Evolutionary conservation across 2,329 filamentous ascomycete genomes (phyloP).

Genomic region (Xylariales sp.): DNA sequence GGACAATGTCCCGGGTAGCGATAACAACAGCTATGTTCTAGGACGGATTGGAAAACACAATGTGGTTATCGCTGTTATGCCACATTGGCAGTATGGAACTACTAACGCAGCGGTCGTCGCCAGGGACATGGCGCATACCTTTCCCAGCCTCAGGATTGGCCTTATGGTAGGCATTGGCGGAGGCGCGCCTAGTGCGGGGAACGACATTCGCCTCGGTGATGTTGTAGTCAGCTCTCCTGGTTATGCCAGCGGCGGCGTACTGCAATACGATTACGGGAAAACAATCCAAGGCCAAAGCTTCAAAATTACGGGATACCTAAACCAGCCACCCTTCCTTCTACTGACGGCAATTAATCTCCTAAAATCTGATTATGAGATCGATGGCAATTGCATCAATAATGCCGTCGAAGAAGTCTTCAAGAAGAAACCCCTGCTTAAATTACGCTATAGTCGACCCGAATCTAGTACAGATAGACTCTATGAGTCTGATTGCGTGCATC

Average conservation of each 20-base stretch:
- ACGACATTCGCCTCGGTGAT: constrained; percentile 21
- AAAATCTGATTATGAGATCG: no score
- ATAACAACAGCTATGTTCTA: no score
- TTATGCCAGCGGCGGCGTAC: neutral
- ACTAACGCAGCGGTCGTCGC: no score
- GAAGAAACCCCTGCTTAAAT: no score
- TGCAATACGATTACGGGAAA: constrained; percentile 14
- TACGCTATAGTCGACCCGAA: no score
- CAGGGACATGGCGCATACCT: neutral
- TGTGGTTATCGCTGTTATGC: no score
- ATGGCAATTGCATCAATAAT: no score
- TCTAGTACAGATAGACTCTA: no score
- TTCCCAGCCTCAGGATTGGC: neutral
- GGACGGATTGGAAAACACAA: no score
- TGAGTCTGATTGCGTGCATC: neutral
- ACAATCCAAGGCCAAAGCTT: neutral
- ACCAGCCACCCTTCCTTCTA: neutral
- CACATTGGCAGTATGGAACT: no score
- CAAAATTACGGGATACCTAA: neutral
- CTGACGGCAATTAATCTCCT: neutral
- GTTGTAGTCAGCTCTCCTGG: constrained; percentile 8
- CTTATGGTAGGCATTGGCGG: constrained; percentile 15
- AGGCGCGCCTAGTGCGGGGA: constrained; percentile 3
- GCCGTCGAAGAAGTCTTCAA: no score
- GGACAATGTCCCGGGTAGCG: no score